These are phyloP conservation scores for Daldinia decipiens DNA, from an alignment of 495 filamentous ascomycete species.

Conservation along the genomic window DNA sequence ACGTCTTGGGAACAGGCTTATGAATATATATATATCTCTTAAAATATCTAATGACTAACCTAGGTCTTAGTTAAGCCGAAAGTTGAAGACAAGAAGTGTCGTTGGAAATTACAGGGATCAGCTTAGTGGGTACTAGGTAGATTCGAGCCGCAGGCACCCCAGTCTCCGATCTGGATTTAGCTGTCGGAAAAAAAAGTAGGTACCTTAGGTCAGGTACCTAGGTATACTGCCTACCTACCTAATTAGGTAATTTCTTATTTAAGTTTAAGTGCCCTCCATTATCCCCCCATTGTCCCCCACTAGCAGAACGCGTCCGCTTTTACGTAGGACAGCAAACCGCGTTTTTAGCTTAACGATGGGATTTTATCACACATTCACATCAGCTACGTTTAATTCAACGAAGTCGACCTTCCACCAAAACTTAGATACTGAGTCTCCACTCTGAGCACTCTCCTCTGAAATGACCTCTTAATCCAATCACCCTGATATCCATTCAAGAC, in stretches of 20 bases:
- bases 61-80: background rate
- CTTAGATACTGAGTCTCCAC: background rate
- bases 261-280: background rate
- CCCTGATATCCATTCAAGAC: background rate
- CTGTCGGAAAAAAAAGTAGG: background rate
- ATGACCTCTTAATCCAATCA: background rate
- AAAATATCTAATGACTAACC: background rate
- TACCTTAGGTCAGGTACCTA: too few species aligned
- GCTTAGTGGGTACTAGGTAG: background rate
- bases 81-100: background rate
- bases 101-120: constrained; percentile 10
- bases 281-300: background rate
- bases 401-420: background rate
- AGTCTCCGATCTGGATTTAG: background rate
- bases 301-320: constrained; percentile 16
- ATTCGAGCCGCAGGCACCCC: constrained; percentile 1
- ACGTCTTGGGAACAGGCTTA: background rate
- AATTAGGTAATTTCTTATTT: constrained; percentile 5
- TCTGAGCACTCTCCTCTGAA: background rate
- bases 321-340: background rate
- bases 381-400: background rate
- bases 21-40: background rate
- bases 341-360: background rate
- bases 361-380: background rate
- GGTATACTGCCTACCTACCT: constrained; percentile 6